A percentile compares a stretch with the other conserved stretches of the same genome.
Conservation (phyloP, 2,329 filamentous ascomycete species). For the Venturia effusa region DNA sequence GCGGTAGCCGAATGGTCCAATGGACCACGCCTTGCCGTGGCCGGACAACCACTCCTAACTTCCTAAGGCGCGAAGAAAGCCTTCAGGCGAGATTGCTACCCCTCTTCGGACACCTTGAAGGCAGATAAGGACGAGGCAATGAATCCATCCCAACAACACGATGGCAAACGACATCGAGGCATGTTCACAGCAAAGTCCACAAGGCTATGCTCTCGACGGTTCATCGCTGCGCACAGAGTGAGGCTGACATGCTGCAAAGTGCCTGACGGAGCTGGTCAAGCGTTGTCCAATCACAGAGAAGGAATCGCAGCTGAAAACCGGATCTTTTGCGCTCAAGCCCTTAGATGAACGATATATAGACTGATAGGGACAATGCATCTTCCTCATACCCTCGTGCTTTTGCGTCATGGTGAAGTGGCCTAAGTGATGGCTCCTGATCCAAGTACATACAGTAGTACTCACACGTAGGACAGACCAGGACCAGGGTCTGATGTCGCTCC, state of each 20-base stretch:
- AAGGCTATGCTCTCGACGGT: not conserved
- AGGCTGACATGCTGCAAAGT: not conserved
- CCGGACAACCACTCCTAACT: not conserved
- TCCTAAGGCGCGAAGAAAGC: not conserved
- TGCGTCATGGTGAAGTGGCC: not conserved
- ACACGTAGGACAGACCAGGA: too few species aligned
- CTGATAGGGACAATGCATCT: not conserved
- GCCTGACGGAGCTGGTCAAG: not conserved
- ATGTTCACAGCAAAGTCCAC: not conserved
- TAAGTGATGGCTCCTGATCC: not conserved
- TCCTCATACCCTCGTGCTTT: not conserved
- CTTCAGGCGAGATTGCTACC: not conserved
- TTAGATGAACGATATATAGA: not conserved
- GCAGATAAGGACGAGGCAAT: not conserved
- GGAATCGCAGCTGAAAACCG: not conserved
- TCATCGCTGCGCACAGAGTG: not conserved
- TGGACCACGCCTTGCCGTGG: not conserved
- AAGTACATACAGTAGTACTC: not conserved
- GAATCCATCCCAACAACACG: too few species aligned
- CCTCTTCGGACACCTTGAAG: not conserved
- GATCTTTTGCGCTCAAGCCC: not conserved
- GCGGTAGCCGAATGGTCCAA: not conserved
- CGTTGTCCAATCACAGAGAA: not conserved
- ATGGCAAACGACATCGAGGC: too few species aligned
- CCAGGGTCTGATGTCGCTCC: not conserved